phyloP scores from a whole-genome alignment of 345 rosid species.

The Geranium rotundifolium region DNA sequence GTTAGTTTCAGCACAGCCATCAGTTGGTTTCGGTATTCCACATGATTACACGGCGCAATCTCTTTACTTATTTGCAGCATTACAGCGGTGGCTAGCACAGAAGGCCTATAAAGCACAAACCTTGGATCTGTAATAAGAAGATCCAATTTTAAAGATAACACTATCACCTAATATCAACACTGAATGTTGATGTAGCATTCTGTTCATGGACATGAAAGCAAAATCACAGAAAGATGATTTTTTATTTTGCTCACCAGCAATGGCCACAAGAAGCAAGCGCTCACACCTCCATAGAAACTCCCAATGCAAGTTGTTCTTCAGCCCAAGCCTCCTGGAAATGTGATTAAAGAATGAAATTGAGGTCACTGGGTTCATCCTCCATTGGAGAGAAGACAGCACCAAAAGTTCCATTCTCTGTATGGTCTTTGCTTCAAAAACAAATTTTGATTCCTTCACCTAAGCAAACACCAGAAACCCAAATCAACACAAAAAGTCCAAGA shows the following conservation, averaged over 20 bases:
- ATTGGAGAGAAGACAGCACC: conserved; percentile 63
- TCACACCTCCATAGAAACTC: conserved; percentile 61
- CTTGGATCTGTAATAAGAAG: conserved; percentile 54
- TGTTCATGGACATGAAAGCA: background rate
- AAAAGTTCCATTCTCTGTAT: conserved; percentile 89
- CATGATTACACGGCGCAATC: conserved; percentile 35
- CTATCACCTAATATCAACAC: background rate
- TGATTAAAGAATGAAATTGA: conserved; percentile 73
- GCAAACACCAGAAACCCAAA: conserved; percentile 11
- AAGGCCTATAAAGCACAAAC: conserved; percentile 49
- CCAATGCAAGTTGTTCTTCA: conserved; percentile 38
- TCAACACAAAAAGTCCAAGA: conserved; percentile 1
- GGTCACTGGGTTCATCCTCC: conserved; percentile 91
- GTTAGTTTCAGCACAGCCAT: conserved; percentile 40
- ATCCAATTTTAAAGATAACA: conserved; percentile 1
- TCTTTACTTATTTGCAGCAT: conserved; percentile 59
- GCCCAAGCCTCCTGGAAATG: conserved; percentile 55
- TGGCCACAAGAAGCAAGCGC: conserved; percentile 51
- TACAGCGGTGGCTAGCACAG: conserved; percentile 61
- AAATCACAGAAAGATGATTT: background rate
- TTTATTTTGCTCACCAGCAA: conserved; percentile 44
- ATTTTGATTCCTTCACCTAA: conserved; percentile 67
- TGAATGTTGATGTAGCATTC: background rate
- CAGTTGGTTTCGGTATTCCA: conserved; percentile 49
- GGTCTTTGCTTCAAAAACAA: conserved; percentile 70